Evolutionary conservation across 2,329 filamentous ascomycete species (phyloP).

Genomic region (Cercospora berteroae): DNA sequence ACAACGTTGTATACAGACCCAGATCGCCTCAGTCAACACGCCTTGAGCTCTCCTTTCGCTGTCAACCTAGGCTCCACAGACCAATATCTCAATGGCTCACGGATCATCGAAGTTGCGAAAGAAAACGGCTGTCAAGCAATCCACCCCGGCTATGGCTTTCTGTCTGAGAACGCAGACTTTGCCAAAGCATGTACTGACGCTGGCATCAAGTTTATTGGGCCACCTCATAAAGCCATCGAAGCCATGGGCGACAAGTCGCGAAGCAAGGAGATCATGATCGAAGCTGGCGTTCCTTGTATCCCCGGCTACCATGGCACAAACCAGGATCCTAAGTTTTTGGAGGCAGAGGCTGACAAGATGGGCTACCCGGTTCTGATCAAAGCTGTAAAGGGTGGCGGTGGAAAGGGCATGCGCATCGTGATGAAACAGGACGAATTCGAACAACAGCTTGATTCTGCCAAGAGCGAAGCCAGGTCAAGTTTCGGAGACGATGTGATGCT

Average conservation of each 20-base stretch:
- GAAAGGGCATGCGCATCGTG: constrained; percentile 70
- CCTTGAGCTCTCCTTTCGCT: constrained; percentile 76
- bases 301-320: constrained; percentile 90
- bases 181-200: constrained; percentile 84
- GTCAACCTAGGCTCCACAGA: constrained; percentile 79
- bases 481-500: constrained; percentile 67
- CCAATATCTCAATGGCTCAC: constrained; percentile 89
- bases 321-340: constrained; percentile 64
- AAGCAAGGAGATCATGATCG: constrained; percentile 95
- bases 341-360: constrained; percentile 70
- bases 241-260: constrained; percentile 89
- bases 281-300: constrained; percentile 92
- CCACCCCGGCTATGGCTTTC: constrained; percentile 91
- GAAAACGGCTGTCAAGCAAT: constrained; percentile 83
- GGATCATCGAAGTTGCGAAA: constrained; percentile 86
- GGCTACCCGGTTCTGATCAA: constrained; percentile 65
- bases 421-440: constrained; percentile 57
- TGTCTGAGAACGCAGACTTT: constrained; percentile 91
- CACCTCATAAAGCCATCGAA: constrained; percentile 72
- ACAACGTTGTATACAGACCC: constrained; percentile 95
- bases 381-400: constrained; percentile 63
- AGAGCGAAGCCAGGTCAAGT: constrained; percentile 62
- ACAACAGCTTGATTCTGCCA: constrained; percentile 61
- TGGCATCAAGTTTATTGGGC: constrained; percentile 91
- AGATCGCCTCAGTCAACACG: constrained; percentile 84